A percentile compares a stretch with the other conserved stretches of the same genome.
These are phyloP conservation scores for Sporothrix protearum DNA, from an alignment of 2,329 filamentous ascomycete species.

Conservation along the genomic window DNA sequence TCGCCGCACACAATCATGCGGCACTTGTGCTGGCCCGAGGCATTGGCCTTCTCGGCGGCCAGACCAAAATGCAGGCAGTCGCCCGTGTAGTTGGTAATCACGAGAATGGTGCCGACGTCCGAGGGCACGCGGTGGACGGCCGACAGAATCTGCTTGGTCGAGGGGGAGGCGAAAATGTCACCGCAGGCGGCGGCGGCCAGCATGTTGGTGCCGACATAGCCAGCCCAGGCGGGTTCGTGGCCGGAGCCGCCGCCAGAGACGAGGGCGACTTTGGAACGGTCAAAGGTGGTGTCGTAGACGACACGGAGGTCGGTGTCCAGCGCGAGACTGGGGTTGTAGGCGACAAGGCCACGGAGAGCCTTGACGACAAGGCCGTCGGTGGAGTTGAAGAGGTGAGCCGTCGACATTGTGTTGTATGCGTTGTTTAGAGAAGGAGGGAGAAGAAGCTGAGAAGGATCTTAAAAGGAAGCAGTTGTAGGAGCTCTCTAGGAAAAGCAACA, in stretches of 20 bases:
- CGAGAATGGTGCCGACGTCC: slow-evolving; percentile 54
- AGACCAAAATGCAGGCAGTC: slow-evolving; percentile 61
- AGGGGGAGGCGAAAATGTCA: slow-evolving; percentile 62
- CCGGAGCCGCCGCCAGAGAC: slow-evolving; percentile 56
- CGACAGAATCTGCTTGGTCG: slow-evolving; percentile 59
- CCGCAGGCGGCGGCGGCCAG: slow-evolving; percentile 59
- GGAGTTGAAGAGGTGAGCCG: slow-evolving; percentile 51
- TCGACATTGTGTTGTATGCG: slow-evolving; percentile 43
- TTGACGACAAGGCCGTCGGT: slow-evolving; percentile 53
- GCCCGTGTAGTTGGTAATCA: slow-evolving; percentile 64
- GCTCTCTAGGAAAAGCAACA: background rate
- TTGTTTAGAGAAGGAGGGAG: background rate
- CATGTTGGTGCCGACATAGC: slow-evolving; percentile 60
- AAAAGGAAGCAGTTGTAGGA: background rate
- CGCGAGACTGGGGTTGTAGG: slow-evolving; percentile 51
- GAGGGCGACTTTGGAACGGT: slow-evolving; percentile 46
- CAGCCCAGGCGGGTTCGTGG: slow-evolving; percentile 61
- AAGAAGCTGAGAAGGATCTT: background rate
- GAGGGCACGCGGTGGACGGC: slow-evolving; percentile 55
- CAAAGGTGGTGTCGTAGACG: slow-evolving; percentile 47
- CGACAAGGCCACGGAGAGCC: slow-evolving; percentile 48
- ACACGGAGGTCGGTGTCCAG: slow-evolving; percentile 51
- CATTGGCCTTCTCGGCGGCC: slow-evolving; percentile 56
- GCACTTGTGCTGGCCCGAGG: slow-evolving; percentile 49
- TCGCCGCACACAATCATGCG: slow-evolving; percentile 61